These are phyloP conservation scores for Iris macrosiphon DNA, from an alignment of 106 monocot species.

Conservation along the genomic window DNA sequence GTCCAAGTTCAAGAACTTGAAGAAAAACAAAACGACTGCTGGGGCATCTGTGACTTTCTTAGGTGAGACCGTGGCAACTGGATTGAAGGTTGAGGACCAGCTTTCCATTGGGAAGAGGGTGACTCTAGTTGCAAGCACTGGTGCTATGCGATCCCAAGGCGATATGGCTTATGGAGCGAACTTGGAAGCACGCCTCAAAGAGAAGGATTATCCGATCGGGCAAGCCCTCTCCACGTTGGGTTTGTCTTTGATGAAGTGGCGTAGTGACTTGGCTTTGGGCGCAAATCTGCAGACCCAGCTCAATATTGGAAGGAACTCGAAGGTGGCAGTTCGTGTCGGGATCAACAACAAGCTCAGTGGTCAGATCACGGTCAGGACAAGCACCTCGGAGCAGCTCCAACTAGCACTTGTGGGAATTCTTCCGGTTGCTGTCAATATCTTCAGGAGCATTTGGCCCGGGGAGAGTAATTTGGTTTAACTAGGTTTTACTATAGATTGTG, in stretches of 20 bases:
- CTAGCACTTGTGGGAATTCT: slow-evolving; percentile 58
- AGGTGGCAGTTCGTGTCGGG: slow-evolving; percentile 56
- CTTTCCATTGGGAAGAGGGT: slow-evolving; percentile 58
- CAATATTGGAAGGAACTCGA: slow-evolving; percentile 43
- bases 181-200: slow-evolving; percentile 58
- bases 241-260: slow-evolving; percentile 71
- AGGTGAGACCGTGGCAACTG: slow-evolving; percentile 64
- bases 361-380: slow-evolving; percentile 64
- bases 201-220: slow-evolving; percentile 73
- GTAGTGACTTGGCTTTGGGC: slow-evolving; percentile 69
- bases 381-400: slow-evolving; percentile 64
- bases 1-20: slow-evolving; percentile 72
- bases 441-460: slow-evolving; percentile 35
- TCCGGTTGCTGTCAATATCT: slow-evolving; percentile 37
- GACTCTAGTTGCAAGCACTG: slow-evolving; percentile 46
- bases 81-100: slow-evolving; percentile 76
- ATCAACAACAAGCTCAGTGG: slow-evolving; percentile 73
- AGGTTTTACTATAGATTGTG: not conserved
- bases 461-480: slow-evolving; percentile 21
- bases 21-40: slow-evolving; percentile 76
- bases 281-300: slow-evolving; percentile 83
- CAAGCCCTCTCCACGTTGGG: slow-evolving; percentile 63
- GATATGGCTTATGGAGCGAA: slow-evolving; percentile 79
- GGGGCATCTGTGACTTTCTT: slow-evolving; percentile 68
- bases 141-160: slow-evolving; percentile 49